Base-by-base conservation (phyloP, 208 protist genomes). In the Trypanosoma rangeli region DNA sequence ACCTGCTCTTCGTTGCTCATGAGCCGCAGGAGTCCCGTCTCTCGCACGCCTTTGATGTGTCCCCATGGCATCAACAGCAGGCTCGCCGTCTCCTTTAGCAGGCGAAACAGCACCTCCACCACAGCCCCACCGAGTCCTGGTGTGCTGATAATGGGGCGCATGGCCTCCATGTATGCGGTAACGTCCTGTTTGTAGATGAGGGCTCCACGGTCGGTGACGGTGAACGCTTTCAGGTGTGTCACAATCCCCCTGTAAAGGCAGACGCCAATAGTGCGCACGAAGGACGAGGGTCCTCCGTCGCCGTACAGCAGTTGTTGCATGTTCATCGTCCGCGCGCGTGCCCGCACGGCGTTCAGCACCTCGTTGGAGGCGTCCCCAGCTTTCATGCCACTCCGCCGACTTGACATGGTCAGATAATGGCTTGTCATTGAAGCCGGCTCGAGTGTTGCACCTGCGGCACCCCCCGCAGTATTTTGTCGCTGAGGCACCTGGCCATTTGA, bases 131-230 rank as follows among this genome's bases (percentile, higher is more conserved):
- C 88, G 31, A 94, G 86, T 0, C 87, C 87, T n/a, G 87, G 82
- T 15, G 82, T 85, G 31, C 68, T 78, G 13, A 80, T 88, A 52
- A 95, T 72, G 22, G 90, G 90, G 12, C 55, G 59, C 87, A 95
- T 89, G 16, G 84, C 82, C 74, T 93, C 87, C 75, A 85, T 89
- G 76, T 94, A 95, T 31, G 87, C 90, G 20, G 86, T 95, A 31
- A 95, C 88, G 55, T 95, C 90, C 56, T 94, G 90, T 76, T 95
- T 95, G 70, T 94, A 95, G 31, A 95, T 76, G 42, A 95, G 66
- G 33, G 86, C 86, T 5, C 90, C 90, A 22, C 83, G 78, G 59
- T 94, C 86, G 46, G 86, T 93, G 35, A 80, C 87, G 7, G 55
- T 52, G 55, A 94, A 90, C 18, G 73, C 70, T 73, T 90, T 93